A percentile compares a stretch with the other conserved stretches of the same genome.
Evolutionary conservation across 495 filamentous ascomycete species (phyloP).

Genomic region (Talaromyces nanjingensis): DNA sequence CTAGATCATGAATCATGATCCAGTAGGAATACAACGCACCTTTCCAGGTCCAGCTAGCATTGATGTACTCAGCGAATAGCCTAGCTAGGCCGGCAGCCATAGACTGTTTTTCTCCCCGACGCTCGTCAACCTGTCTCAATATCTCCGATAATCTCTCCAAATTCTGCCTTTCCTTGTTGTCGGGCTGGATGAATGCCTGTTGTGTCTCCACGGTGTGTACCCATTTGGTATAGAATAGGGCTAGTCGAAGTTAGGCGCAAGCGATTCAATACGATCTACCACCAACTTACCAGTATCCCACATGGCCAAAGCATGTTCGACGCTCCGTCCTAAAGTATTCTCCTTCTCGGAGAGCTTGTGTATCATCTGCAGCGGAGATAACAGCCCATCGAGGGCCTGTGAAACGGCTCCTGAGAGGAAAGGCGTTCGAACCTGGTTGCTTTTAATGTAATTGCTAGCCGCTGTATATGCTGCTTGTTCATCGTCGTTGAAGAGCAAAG

Average conservation of each 20-base stretch:
- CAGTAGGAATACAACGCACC: background rate
- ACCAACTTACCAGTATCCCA: conserved; percentile 9
- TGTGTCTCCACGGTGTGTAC: conserved; percentile 6
- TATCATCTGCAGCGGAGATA: background rate
- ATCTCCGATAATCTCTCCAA: conserved; percentile 4
- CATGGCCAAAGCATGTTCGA: conserved; percentile 7
- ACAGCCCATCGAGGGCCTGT: conserved; percentile 7
- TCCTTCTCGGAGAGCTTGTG: background rate
- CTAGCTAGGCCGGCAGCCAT: conserved; percentile 4
- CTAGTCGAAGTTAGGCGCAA: conserved; percentile 1
- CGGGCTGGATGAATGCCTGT: background rate
- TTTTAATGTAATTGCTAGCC: conserved; percentile 1
- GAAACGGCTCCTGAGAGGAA: conserved; percentile 8
- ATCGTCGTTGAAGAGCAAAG: conserved; percentile 7
- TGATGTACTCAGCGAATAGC: conserved; percentile 3
- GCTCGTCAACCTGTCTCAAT: background rate
- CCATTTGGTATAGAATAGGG: conserved; percentile 11
- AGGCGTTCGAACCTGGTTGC: conserved; percentile 3
- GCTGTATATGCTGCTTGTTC: background rate
- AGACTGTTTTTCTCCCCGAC: background rate
- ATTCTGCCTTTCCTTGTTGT: conserved; percentile 7
- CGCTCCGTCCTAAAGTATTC: background rate
- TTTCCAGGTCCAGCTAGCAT: conserved; percentile 7
- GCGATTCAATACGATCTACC: background rate
- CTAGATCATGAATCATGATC: background rate